Base-by-base conservation (phyloP, 2,329 filamentous ascomycete genomes). In the Hypoxylon rubiginosum region DNA sequence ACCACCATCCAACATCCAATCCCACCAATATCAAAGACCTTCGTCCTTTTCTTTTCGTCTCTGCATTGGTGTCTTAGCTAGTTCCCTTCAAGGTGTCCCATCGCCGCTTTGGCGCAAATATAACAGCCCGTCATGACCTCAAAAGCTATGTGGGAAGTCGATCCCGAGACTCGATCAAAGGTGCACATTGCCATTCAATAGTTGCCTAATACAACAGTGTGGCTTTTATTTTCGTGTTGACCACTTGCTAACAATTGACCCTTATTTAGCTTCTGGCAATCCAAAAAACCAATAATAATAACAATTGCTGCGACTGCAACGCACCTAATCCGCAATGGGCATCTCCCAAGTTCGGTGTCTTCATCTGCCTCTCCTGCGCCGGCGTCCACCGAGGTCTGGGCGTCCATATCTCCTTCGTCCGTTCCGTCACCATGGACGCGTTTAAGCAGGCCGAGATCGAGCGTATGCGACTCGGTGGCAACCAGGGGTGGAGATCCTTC, bases 251-350 rank as follows among this genome's bases (percentile, higher is more conserved):
- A 68, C 64, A 61, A n/a, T 9, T 24, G 28, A n/a, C 45, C 45
- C 62, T 21, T 66, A 15, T 66, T 39, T 56, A 97, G 93, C 90
- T 99, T 78, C 89, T 94, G 71, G 89, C 93, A 67, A 93, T 98
- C 73, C 94, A 97, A 80, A 97, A 97, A 80, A 91, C 91, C 73
- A 91, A 93, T 73, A 90, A 91, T 73, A 99, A 99, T 82, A 93
- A 92, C 78, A 83, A 88, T 74, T 99, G 96, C 84, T 95, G 94
- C 83, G 96, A 99, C 83, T 99, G 96, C 85, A 90, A 90, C 78
- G 95, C 96, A 48, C 95, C 96, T 21, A 97, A 93, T 74, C 96
- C 96, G 68, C 96, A 99, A 91, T 99, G 96, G 96, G 95, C 96
- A 73, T 86, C 94, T 39, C 96, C 96, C 70, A 99, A 99, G 82